Evolutionary conservation across 306 rosid genomes (phyloP), one percentile per base, ranked within the genome.

Genomic region (Pterocarpus macrocarpus): DNA sequence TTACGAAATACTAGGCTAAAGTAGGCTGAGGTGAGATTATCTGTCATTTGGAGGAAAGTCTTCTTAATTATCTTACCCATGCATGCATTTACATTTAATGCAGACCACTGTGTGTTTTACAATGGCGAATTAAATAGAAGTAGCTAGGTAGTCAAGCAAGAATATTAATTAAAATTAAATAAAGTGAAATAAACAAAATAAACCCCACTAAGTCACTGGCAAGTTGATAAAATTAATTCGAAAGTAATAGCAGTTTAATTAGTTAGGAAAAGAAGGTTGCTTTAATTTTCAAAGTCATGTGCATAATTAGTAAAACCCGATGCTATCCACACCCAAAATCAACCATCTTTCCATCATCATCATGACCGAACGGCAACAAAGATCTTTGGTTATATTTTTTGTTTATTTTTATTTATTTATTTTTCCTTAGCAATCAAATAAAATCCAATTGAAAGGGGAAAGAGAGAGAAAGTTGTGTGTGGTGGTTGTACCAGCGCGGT

Each of bases 401-500:
- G 5, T 62, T 62, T 33, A 0, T 22, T 22, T 58, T 57, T 57
- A 5, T 36, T 71, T 74, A 1, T 3, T 47, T 2, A 9, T 10
- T 85, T 89, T 87, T 84, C 72, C 80, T 85, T 83, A 13, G 89
- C 81, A 87, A 87, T 83, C 89, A 90, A 90, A 90, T 85, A 84
- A 92, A 90, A 90, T 86, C 82, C 30, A 70, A 55, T 34, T 55
- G 79, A 77, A 68, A 76, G 71, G 72, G 85, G 62, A 77, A 49
- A 52, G 81, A 63, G 86, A 81, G 76, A 80, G 88, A 83, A 39
- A 77, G 64, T 9, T 22, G 28, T 30, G 70, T 69, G 87, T 84
- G 80, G 97, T 89, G 75, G 97, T 91, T 91, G 97, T 89, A 91
- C 89, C 90, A 88, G 85, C 56, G 89, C 79, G 92, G 85, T 80